Evolutionary conservation across 345 rosid genomes (phyloP), one percentile per base, ranked within the genome.

Genomic region (Boechera stricta): DNA sequence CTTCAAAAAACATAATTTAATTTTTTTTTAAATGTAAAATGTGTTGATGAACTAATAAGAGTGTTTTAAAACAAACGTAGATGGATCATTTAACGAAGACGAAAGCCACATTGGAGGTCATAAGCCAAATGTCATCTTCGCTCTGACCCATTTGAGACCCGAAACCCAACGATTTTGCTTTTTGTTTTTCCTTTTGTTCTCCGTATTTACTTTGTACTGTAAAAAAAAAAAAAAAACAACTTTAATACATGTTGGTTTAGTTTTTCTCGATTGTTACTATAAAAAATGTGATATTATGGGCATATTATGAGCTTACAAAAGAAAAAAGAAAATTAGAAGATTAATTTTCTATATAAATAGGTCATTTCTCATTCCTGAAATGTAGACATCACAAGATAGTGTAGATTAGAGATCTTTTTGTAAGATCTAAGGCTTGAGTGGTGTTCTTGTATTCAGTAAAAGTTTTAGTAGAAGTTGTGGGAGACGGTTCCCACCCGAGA

Each of bases 51-150:
- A 45, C 21, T 73, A 44, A 62, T 56, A 29, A 12, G 18, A 56
- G 44, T 69, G 31, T 24, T 49, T 41, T 45, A 10, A 21, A 38
- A 57, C 35, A 28, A 48, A 57, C 15, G 54, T 76, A 81, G 84
- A 72, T 81, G 84, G 81, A 76, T 77, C 75, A 81, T 54, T 67
- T 81, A 28, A 76, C 69, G 62, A 81, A 81, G 78, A 81, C 80
- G 16, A 73, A 81, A 81, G 78, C 80, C 21, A 77, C 84, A 29
- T 39, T 81, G 63, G 75, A 77, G 48, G 81, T 69, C 18, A 81
- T 81, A 42, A 77, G 84, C 62, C 73, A 81, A 61, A 77, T 81
- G 81, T 80, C 82, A 63, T 75, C 82, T 51, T 75, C 82, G 7
- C 74, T 80, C 7, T 80, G 72, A 80, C 53, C 49, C 42, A 24